Base-by-base conservation (phyloP, 208 protist genomes). In the Trichomonas tenax region DNA sequence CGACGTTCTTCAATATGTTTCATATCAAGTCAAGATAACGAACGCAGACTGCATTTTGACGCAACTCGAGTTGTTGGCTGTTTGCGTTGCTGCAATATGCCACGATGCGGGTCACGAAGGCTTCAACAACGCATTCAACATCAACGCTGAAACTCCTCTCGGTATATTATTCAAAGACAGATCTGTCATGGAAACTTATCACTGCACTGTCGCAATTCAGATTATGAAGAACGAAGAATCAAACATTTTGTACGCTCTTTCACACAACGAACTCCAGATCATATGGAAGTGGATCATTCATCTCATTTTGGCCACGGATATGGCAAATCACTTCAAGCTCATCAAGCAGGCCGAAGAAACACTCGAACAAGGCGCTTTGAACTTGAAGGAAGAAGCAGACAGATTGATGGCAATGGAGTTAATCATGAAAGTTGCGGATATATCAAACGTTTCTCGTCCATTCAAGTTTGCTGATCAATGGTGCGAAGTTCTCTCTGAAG, bases 101-200 rank as follows among this genome's bases (percentile, higher is more conserved):
- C 99, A 99, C 97, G 99, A 99, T 98, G 98, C 98, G 96, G 98
- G 99, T 96, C 99, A 99, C 97, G 98, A 98, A 0, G 99, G 99
- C 38, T 96, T 99, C 45, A 99, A 99, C 97, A 99, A 99, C 97
- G 98, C 98, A 96, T 99, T 99, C 96, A 98, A 99, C 96, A 97
- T 98, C 31, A 98, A 98, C 95, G 98, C 98, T 21, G 97, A 98
- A 95, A 97, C 98, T 11, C 98, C 98, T 96, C 97, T 99, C 46
- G 98, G 98, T 41, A 98, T 98, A 0, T 93, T 63, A 38, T 98
- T 98, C 96, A 98, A 98, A 93, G 97, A 98, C 63, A 45, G 96
- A 63, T 96, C 96, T 41, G 97, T 98, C 0, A 97, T 98, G 44
- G 97, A 98, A 96, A 97, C 97, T 15, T 96, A 97, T 96, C 97